These are phyloP conservation scores for Syzygium aqueum DNA, from an alignment of 345 rosid genomes.

Conservation along the genomic window DNA sequence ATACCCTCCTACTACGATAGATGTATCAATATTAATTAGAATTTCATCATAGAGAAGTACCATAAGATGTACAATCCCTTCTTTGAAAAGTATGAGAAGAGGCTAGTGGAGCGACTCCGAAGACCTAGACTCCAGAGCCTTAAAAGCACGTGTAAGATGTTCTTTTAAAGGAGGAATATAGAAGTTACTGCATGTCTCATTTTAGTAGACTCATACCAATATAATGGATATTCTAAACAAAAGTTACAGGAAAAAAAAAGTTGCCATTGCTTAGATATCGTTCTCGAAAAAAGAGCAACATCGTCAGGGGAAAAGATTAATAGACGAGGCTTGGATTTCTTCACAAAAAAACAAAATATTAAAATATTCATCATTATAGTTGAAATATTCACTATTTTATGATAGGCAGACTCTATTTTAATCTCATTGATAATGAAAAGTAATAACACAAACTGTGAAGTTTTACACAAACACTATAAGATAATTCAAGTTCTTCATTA, in stretches of 20 bases:
- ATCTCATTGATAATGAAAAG: background rate
- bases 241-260: background rate
- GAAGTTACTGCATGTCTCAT: background rate
- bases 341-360: background rate
- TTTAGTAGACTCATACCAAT: background rate
- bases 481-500: background rate
- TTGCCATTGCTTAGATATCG: background rate
- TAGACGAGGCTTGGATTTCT: background rate
- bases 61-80: background rate
- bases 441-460: background rate
- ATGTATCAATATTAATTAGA: background rate
- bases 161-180: background rate
- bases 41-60: background rate
- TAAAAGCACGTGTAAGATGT: background rate
- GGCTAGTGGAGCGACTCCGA: background rate
- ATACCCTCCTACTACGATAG: background rate
- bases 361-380: background rate
- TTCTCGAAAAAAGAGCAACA: too few relatives aligned
- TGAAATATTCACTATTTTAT: background rate
- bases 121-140: background rate
- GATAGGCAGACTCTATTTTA: background rate
- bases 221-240: background rate
- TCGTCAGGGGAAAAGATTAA: too few relatives aligned
- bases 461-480: background rate
- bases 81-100: background rate